These are phyloP conservation scores for Daldinia sp. DNA, from an alignment of 2,329 filamentous ascomycete genomes.

Conservation along the genomic window DNA sequence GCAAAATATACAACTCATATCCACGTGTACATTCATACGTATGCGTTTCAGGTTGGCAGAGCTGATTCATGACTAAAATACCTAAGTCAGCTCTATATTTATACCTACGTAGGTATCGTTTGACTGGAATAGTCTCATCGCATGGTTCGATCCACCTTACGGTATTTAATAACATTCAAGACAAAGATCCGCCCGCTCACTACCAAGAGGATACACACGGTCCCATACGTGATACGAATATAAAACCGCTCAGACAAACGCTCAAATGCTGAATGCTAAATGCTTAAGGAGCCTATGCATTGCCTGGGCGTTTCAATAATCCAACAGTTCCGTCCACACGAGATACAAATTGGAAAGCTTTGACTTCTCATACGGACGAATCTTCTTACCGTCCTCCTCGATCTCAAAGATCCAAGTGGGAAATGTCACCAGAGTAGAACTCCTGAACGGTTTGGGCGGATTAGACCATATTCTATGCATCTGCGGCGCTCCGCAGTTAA, in stretches of 20 bases:
- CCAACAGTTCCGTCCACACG: slow-evolving; percentile 37
- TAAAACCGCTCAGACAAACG: not conserved
- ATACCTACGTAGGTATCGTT: too few species aligned
- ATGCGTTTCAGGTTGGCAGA: too few species aligned
- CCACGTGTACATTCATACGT: too few species aligned
- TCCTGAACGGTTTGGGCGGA: slow-evolving; percentile 39
- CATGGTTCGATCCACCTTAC: too few species aligned
- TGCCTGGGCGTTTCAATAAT: slow-evolving; percentile 6
- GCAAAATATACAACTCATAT: too few species aligned
- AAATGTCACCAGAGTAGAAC: slow-evolving; percentile 33
- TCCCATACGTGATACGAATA: too few species aligned
- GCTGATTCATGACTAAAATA: too few species aligned
- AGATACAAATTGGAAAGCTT: slow-evolving; percentile 33
- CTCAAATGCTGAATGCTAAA: not conserved
- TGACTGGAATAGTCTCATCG: too few species aligned
- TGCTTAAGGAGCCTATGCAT: not conserved
- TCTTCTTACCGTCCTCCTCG: slow-evolving; percentile 35
- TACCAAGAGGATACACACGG: too few species aligned
- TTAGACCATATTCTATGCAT: slow-evolving; percentile 38
- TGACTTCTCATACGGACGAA: slow-evolving; percentile 36
- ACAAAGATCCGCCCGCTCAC: too few species aligned
- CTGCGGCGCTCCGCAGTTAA: slow-evolving; percentile 33
- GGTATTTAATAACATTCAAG: too few species aligned
- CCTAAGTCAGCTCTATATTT: too few species aligned
- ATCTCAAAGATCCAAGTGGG: slow-evolving; percentile 36